These are phyloP conservation scores for Ajuga chamaepitys DNA, from an alignment of 257 asterid genomes.

Conservation along the genomic window DNA sequence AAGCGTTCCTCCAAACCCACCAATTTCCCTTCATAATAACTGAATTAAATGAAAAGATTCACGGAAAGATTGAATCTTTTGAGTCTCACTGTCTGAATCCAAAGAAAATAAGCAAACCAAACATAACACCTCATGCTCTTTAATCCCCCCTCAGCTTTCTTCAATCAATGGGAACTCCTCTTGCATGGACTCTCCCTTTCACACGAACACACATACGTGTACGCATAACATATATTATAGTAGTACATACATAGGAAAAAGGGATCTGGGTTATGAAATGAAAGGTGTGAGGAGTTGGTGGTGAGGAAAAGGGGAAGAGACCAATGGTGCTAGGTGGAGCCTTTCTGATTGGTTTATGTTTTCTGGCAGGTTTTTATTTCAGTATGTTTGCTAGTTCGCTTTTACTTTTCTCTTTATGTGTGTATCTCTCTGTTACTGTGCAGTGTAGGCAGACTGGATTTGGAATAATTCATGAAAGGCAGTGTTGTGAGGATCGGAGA, in stretches of 20 bases:
- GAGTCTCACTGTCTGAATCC: conserved; percentile 16
- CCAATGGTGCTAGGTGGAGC: conserved; percentile 32
- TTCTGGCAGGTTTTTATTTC: conserved; percentile 10
- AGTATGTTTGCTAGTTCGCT: background rate
- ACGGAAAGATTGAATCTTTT: conserved; percentile 26
- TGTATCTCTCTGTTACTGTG: conserved; percentile 24
- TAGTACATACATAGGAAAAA: background rate
- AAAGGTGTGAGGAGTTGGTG: conserved; percentile 13
- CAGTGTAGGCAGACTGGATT: conserved; percentile 26
- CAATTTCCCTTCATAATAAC: conserved; percentile 24
- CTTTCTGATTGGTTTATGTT: conserved; percentile 19
- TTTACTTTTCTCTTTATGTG: background rate
- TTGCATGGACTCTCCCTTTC: too few species aligned
- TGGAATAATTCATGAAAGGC: conserved; percentile 34
- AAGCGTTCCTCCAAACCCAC: conserved; percentile 36
- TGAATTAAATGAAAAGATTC: background rate
- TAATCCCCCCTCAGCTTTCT: background rate
- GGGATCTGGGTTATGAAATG: conserved; percentile 28
- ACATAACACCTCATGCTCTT: conserved; percentile 11
- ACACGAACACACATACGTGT: background rate
- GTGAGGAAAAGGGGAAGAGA: background rate
- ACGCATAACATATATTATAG: too few species aligned
- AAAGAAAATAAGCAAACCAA: conserved; percentile 19
- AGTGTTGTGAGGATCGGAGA: conserved; percentile 24
- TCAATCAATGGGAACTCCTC: background rate